A percentile compares a stretch with the other conserved stretches of the same genome.
Conservation (phyloP, 257 asterid species). For the Ajuga chamaepitys region DNA sequence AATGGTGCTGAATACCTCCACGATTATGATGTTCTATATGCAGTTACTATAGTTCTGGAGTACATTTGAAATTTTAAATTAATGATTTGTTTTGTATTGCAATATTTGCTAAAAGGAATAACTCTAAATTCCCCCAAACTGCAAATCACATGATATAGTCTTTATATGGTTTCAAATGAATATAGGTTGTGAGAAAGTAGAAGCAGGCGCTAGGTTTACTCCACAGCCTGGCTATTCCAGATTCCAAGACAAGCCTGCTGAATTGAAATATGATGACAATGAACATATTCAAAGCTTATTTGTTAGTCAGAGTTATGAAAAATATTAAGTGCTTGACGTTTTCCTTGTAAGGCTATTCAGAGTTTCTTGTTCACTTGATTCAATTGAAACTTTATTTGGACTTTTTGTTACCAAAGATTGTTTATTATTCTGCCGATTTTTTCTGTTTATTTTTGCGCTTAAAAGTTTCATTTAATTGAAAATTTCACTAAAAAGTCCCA, state of each 20-base stretch:
- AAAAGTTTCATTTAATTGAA: conserved; percentile 3
- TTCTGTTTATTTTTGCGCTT: conserved; percentile 2
- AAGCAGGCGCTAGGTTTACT: neutral
- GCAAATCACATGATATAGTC: neutral
- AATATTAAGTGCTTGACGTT: neutral
- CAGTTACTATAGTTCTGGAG: neutral
- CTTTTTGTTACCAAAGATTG: neutral
- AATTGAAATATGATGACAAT: neutral
- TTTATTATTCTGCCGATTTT: conserved; percentile 8
- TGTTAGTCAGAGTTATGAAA: neutral
- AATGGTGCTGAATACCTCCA: neutral
- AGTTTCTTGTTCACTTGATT: neutral
- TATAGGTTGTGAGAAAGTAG: neutral
- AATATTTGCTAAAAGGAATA: neutral
- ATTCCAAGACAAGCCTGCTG: neutral
- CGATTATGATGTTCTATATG: conserved; percentile 4
- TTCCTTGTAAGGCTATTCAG: neutral
- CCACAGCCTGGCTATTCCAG: neutral
- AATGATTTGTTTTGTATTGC: neutral
- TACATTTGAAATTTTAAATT: too few relatives aligned
- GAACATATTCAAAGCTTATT: neutral
- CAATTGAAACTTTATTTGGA: neutral
- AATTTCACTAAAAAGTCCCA: neutral
- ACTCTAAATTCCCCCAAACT: neutral
- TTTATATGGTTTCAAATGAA: neutral